These are phyloP conservation scores for Panellus pusillus DNA, from an alignment of 768 basidiomycete genomes.

Conservation along the genomic window DNA sequence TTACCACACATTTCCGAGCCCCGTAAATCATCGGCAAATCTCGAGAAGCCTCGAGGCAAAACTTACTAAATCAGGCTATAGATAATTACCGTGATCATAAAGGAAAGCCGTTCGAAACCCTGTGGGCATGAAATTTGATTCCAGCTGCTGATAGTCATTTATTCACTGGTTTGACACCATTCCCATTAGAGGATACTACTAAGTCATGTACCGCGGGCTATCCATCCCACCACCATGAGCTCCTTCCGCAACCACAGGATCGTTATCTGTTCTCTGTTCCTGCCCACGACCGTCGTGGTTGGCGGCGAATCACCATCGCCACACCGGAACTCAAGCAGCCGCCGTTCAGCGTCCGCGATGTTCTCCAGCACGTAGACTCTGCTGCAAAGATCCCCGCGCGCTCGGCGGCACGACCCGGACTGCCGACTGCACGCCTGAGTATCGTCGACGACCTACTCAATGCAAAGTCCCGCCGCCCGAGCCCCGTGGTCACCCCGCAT, in stretches of 20 bases:
- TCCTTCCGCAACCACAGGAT: conserved; percentile 73
- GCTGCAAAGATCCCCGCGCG: conserved; percentile 22
- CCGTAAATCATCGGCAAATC: too few species aligned
- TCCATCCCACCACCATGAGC: conserved; percentile 46
- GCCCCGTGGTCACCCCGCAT: conserved; percentile 38
- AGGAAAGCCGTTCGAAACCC: too few species aligned
- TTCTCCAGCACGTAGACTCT: conserved; percentile 25
- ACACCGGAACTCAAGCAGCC: conserved; percentile 42
- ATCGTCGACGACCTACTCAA: conserved; percentile 71
- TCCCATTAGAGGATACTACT: too few species aligned
- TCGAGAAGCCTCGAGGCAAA: too few species aligned
- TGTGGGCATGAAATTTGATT: too few species aligned
- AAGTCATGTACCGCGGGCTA: too few species aligned
- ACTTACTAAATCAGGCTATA: too few species aligned
- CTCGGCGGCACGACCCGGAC: neutral
- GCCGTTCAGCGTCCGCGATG: conserved; percentile 24
- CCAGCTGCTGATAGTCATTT: too few species aligned
- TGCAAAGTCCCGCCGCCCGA: conserved; percentile 43
- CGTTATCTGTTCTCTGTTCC: conserved; percentile 82
- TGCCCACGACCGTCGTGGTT: conserved; percentile 70
- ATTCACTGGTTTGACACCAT: too few species aligned
- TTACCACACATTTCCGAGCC: too few species aligned
- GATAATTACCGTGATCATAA: too few species aligned
- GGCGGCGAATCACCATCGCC: conserved; percentile 51
- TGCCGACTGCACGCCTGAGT: conserved; percentile 31